Evolutionary conservation across 108 stramenopile genomes (phyloP), one percentile per base, ranked within the genome.

Genomic region (Cyclotella baltica): DNA sequence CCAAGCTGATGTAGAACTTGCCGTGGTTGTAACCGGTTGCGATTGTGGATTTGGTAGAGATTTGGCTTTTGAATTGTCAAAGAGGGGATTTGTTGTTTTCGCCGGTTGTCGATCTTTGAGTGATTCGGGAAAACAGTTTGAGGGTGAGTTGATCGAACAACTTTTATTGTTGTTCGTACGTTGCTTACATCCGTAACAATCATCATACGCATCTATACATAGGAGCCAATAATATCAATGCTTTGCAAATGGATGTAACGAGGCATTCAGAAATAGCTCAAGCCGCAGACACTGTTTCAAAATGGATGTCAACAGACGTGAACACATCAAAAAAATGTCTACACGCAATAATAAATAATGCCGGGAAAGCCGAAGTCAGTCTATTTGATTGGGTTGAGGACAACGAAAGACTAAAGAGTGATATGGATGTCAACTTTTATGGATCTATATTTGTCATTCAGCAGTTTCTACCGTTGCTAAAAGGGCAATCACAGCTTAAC

Each of bases 371-470:
- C 47, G 47, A 48, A 48, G 6, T n/a, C 2, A 48, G n/a, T 2
- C 47, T 6, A 48, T 48, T 48, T 48, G 47, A 48, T 6, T 48
- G 47, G 47, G 18, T n/a, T 48, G 47, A 48, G n/a, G n/a, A n/a
- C 6, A 48, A 2, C 2, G 47, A 48, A n/a, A 2, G 47, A 4
- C 18, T 48, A 4, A n/a, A 16, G n/a, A 48, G 47, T n/a, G 47
- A 48, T 48, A n/a, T 48, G n/a, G 47, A 48, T 48, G 47, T 48
- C 47, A 48, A 48, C 47, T 48, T 48, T 48, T 48, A 48, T 6
- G 47, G 47, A 48, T 48, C 47, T 48, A n/a, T 48, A 48, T 4
- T 48, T 48, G 47, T 48, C 2, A 48, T 48, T n/a, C 47, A 48
- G n/a, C 47, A 48, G n/a, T 48, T 48, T n/a, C 47, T 48, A n/a